Conservation (phyloP, 2,329 filamentous ascomycete genomes). For the Myriosclerotinia curreyana region DNA sequence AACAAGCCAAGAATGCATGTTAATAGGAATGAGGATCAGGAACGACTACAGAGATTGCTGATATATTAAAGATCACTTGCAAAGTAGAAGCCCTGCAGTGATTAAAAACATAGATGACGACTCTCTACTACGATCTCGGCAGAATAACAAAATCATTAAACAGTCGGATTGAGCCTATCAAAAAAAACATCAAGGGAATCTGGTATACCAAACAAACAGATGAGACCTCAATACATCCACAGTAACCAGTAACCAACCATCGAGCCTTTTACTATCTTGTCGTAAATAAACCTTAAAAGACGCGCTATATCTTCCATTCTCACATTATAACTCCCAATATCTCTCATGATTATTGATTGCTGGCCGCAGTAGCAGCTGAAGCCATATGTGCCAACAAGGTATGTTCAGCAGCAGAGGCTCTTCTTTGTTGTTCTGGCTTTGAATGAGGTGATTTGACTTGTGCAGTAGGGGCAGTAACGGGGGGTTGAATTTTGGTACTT, state of each 20-base stretch:
- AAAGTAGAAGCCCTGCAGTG: no score
- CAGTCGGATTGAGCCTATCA: background rate
- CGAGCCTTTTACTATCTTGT: background rate
- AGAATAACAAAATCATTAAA: background rate
- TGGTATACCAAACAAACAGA: background rate
- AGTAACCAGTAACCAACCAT: background rate
- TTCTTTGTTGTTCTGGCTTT: conserved; percentile 13
- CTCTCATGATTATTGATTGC: conserved; percentile 1
- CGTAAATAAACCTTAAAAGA: background rate
- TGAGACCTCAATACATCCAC: background rate
- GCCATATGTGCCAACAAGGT: conserved; percentile 28
- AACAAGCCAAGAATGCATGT: no score
- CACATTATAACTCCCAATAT: background rate
- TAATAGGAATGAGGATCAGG: no score
- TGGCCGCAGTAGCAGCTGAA: conserved; percentile 28
- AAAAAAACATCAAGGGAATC: background rate
- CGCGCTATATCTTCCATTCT: background rate
- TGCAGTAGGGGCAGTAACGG: background rate
- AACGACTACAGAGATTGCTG: no score
- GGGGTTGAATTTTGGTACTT: background rate
- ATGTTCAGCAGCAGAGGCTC: conserved; percentile 13
- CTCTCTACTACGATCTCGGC: background rate
- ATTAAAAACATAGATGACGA: no score
- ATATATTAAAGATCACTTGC: no score
- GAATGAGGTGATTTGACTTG: conserved; percentile 8